phyloP scores from a whole-genome alignment of 768 basidiomycete genomes.

The Mycena indigotica region DNA sequence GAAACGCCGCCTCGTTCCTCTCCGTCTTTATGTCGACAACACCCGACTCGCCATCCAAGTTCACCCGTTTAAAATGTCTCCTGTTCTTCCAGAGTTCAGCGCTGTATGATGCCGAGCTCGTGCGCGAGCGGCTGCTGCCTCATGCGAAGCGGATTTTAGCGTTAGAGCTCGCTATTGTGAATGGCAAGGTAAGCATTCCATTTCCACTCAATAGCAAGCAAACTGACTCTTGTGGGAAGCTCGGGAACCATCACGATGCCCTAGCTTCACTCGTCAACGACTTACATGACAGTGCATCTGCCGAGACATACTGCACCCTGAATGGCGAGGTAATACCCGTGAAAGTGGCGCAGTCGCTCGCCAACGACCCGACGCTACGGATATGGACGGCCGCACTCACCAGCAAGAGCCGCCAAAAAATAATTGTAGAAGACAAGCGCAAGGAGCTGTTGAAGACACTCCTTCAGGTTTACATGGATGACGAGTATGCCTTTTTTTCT shows the following conservation, averaged over 20 bases:
- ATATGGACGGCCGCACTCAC: slow-evolving; percentile 53
- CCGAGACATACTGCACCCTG: slow-evolving; percentile 84
- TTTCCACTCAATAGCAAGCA: not conserved
- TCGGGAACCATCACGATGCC: slow-evolving; percentile 58
- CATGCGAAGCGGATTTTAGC: slow-evolving; percentile 53
- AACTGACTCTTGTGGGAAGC: slow-evolving; percentile 22
- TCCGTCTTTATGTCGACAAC: slow-evolving; percentile 83
- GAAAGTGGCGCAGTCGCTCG: slow-evolving; percentile 54
- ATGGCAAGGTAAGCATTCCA: slow-evolving; percentile 63
- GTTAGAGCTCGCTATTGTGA: slow-evolving; percentile 76
- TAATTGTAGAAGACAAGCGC: slow-evolving; percentile 47
- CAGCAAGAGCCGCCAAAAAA: slow-evolving; percentile 34
- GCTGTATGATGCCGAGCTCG: slow-evolving; percentile 57
- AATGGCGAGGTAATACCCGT: slow-evolving; percentile 74
- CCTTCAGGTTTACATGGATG: slow-evolving; percentile 80
- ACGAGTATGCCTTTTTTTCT: slow-evolving; percentile 54
- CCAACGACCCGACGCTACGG: slow-evolving; percentile 50
- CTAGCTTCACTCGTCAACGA: slow-evolving; percentile 68
- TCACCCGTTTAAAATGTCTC: slow-evolving; percentile 70
- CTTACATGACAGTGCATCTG: slow-evolving; percentile 72
- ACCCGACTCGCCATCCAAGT: slow-evolving; percentile 76
- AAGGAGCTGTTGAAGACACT: slow-evolving; percentile 67
- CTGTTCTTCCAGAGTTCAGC: slow-evolving; percentile 80
- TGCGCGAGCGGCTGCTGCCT: slow-evolving; percentile 48
- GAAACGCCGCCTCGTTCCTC: slow-evolving; percentile 51